Base-by-base conservation (phyloP, 2,329 filamentous ascomycete species). In the Diaporthe ampelina region DNA sequence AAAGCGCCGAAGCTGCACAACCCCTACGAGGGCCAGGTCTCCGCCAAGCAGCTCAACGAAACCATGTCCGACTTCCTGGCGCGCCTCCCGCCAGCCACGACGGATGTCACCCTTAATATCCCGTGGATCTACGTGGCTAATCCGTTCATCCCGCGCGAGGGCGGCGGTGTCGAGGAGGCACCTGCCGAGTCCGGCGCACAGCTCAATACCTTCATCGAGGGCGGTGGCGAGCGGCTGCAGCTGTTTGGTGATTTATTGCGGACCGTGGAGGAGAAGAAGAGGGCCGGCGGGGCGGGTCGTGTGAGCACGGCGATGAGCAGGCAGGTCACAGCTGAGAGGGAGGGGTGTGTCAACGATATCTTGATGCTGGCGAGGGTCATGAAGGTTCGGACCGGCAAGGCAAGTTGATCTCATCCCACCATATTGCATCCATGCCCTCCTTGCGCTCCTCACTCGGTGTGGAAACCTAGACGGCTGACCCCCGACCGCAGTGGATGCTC, bases 91-190 rank as follows among this genome's bases (percentile, higher is more conserved):
- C 94, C 94, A 0, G 87, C 88, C 4, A 92, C 88, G 1, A 94
- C 91, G 1, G 82, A 85, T 3, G 81, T 83, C 4, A 82, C 81
- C 1, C 79, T 79, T 0, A 77, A 83, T 0, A 86, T 88, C 3
- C 88, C 88, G 0, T 97, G 94, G 93, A 94, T 97, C 63, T 95
- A 89, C 85, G 89, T 94, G 56, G 88, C 88, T 70, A 94, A 94
- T 80, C 93, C 92, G 0, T 88, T 88, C 78, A 85, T 85, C 75
- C 79, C 81, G 4, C 81, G 82, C 7, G 82, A 82, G 21, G 83
- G 80, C 56, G 87, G 86, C 1, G 86, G 87, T 71, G 86, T 88
- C 76, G 84, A 89, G 68, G 88, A 89, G 76, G 86, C 82, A 0
- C 87, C 87, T 0, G 84, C 84, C 72, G 84, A 86, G 75, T 81